phyloP scores from a whole-genome alignment of 2,329 filamentous ascomycete genomes.

The Chlorencoelia australis region DNA sequence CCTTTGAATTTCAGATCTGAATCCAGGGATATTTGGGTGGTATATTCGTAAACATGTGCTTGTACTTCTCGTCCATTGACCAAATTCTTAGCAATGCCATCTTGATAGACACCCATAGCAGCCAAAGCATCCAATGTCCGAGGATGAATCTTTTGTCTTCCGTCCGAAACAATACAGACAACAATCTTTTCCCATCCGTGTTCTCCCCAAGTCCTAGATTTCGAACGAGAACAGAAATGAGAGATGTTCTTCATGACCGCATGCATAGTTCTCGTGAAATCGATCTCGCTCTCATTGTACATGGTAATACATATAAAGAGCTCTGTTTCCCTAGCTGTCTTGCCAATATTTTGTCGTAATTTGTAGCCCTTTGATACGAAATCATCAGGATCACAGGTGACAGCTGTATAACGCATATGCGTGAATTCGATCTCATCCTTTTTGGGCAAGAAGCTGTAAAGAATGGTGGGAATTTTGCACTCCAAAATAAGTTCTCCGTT shows the following conservation, averaged over 20 bases:
- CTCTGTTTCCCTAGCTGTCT: constrained; percentile 79
- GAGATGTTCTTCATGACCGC: constrained; percentile 97
- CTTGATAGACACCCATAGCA: constrained; percentile 95
- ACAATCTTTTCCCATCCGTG: constrained; percentile 99
- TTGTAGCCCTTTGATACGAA: constrained; percentile 86
- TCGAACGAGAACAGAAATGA: constrained; percentile 87
- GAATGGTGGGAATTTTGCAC: constrained; percentile 97
- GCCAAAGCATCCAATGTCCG: constrained; percentile 88
- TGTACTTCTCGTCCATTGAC: constrained; percentile 95
- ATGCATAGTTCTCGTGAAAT: constrained; percentile 96
- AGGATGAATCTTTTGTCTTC: constrained; percentile 85
- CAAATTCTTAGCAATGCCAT: constrained; percentile 96
- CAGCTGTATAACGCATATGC: constrained; percentile 96
- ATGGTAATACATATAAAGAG: constrained; percentile 95
- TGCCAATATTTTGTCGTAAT: constrained; percentile 80
- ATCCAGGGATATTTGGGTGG: constrained; percentile 92
- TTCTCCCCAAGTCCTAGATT: constrained; percentile 93
- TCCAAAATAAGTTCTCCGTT: constrained; percentile 96
- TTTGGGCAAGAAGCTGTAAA: constrained; percentile 91
- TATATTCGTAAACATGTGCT: constrained; percentile 97
- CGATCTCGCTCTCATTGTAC: constrained; percentile 98
- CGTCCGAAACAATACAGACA: constrained; percentile 91
- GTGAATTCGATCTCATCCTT: constrained; percentile 94
- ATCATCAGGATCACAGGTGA: constrained; percentile 95
- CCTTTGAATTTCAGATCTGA: constrained; percentile 97